A percentile compares a stretch with the other conserved stretches of the same genome.
phyloP scores from a whole-genome alignment of 371 early-diverging fungal genomes.

The Chytridium lagenaria region DNA sequence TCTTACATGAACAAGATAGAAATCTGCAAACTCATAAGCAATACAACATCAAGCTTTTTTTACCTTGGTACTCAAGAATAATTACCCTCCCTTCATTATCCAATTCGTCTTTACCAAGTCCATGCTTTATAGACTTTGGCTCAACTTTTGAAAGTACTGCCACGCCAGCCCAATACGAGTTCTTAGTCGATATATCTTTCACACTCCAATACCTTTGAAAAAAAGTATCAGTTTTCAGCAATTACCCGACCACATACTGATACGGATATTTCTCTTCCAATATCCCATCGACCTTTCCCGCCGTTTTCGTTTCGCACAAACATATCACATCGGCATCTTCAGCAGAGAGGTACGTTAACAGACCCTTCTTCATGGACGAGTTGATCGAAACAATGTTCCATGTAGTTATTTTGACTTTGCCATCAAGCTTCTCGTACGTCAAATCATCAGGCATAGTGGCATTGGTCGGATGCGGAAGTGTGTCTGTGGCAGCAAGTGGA shows the following conservation, averaged over 20 bases:
- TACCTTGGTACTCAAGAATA: constrained; percentile 62
- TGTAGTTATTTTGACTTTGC: constrained; percentile 73
- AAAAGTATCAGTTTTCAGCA: neutral
- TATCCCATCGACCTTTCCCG: constrained; percentile 56
- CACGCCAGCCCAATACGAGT: constrained; percentile 77
- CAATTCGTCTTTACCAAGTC: constrained; percentile 57
- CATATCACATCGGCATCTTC: constrained; percentile 87
- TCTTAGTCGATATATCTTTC: neutral
- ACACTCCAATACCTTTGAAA: constrained; percentile 9
- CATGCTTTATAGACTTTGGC: constrained; percentile 70
- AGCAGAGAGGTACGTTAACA: constrained; percentile 73
- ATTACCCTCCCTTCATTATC: constrained; percentile 80
- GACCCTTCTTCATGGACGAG: constrained; percentile 82
- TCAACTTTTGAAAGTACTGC: constrained; percentile 80
- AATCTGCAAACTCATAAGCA: too few species aligned
- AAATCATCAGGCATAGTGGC: constrained; percentile 66
- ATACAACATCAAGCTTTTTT: too few species aligned
- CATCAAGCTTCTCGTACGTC: constrained; percentile 56
- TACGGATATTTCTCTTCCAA: constrained; percentile 70
- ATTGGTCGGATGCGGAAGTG: constrained; percentile 23
- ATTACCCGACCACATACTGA: constrained; percentile 55
- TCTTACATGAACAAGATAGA: constrained; percentile 14
- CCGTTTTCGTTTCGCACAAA: constrained; percentile 86
- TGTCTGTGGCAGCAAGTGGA: neutral
- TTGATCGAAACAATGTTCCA: constrained; percentile 83